These are phyloP conservation scores for Albophoma yamanashiensis DNA, from an alignment of 2,329 filamentous ascomycete genomes.

Conservation along the genomic window DNA sequence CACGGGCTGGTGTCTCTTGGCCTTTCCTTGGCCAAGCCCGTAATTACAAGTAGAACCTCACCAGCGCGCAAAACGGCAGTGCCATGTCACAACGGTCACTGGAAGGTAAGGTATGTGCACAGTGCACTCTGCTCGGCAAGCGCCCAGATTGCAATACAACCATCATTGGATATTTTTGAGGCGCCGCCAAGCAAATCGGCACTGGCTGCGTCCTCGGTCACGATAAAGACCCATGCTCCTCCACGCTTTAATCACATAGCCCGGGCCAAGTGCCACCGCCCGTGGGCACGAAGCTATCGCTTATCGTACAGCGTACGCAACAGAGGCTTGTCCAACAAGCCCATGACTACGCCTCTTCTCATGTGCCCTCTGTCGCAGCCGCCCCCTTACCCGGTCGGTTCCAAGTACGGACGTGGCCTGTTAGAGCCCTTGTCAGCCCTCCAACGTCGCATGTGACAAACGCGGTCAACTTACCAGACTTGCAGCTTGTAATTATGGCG, in stretches of 20 bases:
- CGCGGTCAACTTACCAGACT: constrained; percentile 56
- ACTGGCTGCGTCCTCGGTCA: not conserved
- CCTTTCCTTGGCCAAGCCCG: not conserved
- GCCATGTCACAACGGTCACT: not conserved
- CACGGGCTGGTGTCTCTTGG: not conserved
- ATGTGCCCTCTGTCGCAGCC: not conserved
- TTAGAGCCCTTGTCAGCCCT: constrained; percentile 10
- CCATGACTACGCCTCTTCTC: not conserved
- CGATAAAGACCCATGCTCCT: not conserved
- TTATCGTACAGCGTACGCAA: not conserved
- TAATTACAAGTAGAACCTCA: not conserved
- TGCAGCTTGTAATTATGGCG: constrained; percentile 85
- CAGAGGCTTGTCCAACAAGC: not conserved
- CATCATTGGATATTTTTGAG: not conserved
- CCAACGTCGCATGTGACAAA: constrained; percentile 1
- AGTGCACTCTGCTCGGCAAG: not conserved
- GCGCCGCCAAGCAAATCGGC: not conserved
- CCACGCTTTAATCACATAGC: not conserved
- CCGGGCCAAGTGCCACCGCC: not conserved
- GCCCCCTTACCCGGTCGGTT: constrained; percentile 39
- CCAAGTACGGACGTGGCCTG: constrained; percentile 70
- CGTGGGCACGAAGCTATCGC: not conserved
- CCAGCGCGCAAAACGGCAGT: not conserved
- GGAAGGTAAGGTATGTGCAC: not conserved
- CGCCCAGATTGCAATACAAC: not conserved